Base-by-base conservation (phyloP, 148 eudicot genomes). In the Fagopyrum esculentum region DNA sequence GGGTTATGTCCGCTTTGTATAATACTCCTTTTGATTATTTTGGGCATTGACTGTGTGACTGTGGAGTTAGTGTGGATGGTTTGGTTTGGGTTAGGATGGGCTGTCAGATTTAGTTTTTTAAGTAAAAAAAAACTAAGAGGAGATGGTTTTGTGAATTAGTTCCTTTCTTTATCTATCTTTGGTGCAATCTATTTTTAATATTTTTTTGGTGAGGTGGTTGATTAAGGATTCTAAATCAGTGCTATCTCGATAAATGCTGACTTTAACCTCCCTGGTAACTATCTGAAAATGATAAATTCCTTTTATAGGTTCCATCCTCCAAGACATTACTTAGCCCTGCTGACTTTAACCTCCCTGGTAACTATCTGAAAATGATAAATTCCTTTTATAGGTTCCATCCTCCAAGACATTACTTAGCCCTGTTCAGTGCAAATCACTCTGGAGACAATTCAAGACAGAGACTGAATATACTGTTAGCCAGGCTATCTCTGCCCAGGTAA, bases 401-500 rank as follows among this genome's bases (percentile, higher is more conserved):
- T 80, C 92, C 19, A 96, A 92, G 84, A 96, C 98, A 73, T 83
- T 96, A 77, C 81, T 96, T 4, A 87, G 93, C 52, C 99, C 99
- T 46, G 97, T 96, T 57, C 98, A 96, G 82, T 96, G 99, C 86
- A 96, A 96, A 84, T 83, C 92, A 51, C 77, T 96, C 70, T 96
- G 99, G 99, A 88, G 94, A 81, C 98, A 96, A 81, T 96, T 96
- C 78, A 89, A 85, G 79, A 75, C 87, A 45, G 99, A 96, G 85
- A 96, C 99, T 0, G 98, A 96, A 75, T 96, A 96, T 82, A 88
- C 93, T 47, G 98, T 96, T 64, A 90, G 85, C 80, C 99, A 96
- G 87, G 99, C 99, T 72, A 87, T 92, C 79, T 82, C 99, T 77
- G 97, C 99, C 74, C 99, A 96, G 98, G 99, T 86, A 90, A 71